phyloP scores from a whole-genome alignment of 2,329 filamentous ascomycete genomes.

The Monilinia polystroma region DNA sequence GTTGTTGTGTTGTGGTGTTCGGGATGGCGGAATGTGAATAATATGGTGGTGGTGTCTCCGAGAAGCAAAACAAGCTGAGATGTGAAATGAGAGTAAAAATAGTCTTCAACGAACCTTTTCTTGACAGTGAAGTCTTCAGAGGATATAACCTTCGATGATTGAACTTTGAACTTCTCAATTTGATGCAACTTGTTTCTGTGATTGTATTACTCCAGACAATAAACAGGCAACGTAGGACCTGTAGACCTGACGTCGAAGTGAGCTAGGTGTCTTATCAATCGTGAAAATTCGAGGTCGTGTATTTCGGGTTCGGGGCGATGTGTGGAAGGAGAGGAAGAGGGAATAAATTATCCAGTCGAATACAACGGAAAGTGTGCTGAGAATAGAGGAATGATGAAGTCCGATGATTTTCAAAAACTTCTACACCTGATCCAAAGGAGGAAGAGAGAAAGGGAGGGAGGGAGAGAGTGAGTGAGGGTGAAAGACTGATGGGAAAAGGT shows the following conservation, averaged over 20 bases:
- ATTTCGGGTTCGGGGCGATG: neutral
- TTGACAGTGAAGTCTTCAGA: constrained; percentile 20
- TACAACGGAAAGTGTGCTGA: neutral
- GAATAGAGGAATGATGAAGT: neutral
- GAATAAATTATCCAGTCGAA: neutral
- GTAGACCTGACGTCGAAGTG: neutral
- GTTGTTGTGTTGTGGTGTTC: neutral
- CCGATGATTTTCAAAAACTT: neutral
- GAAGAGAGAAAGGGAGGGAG: neutral
- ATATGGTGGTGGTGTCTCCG: constrained; percentile 12
- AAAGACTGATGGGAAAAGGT: neutral
- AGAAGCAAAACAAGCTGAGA: neutral
- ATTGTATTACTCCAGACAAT: neutral
- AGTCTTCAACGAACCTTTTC: constrained; percentile 20
- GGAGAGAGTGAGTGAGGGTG: neutral
- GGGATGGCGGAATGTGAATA: constrained; percentile 14
- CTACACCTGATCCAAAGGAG: neutral
- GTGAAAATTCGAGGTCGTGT: neutral
- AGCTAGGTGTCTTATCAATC: neutral
- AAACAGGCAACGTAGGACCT: constrained; percentile 5
- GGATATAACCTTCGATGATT: neutral
- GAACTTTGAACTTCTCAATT: neutral
- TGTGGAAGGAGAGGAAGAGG: neutral
- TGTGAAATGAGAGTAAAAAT: neutral
- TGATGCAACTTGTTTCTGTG: neutral